Conservation (phyloP, 768 basidiomycete genomes). For the Russula sp. region DNA sequence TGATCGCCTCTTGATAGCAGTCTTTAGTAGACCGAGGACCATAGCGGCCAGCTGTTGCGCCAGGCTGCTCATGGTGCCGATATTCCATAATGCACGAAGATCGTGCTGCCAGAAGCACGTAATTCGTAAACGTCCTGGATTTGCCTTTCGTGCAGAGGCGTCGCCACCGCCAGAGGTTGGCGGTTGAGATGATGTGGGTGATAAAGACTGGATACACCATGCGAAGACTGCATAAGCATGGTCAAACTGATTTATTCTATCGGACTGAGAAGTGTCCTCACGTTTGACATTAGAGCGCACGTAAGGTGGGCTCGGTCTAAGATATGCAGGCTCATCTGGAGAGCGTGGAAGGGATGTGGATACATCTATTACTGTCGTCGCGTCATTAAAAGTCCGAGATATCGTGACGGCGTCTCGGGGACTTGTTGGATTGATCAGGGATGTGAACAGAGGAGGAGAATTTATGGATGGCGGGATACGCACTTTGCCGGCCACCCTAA, state of each 20-base stretch:
- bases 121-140: slow-evolving; percentile 51
- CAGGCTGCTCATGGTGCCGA: slow-evolving; percentile 55
- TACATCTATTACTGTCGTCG: slow-evolving; percentile 79
- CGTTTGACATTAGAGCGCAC: slow-evolving; percentile 81
- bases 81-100: slow-evolving; percentile 78
- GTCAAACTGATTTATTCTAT: slow-evolving; percentile 3
- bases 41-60: slow-evolving; percentile 83
- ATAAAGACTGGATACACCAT: slow-evolving; percentile 81
- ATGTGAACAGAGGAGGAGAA: neutral
- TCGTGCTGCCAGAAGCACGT: slow-evolving; percentile 97
- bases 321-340: slow-evolving; percentile 81
- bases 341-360: slow-evolving; percentile 93
- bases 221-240: slow-evolving; percentile 54
- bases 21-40: slow-evolving; percentile 72
- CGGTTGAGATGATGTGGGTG: slow-evolving; percentile 29
- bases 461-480: slow-evolving; percentile 28
- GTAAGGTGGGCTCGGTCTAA: slow-evolving; percentile 86
- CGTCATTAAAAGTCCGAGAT: slow-evolving; percentile 74
- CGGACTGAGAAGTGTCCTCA: slow-evolving; percentile 32
- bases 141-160: slow-evolving; percentile 18
- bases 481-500: slow-evolving; percentile 97
- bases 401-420: slow-evolving; percentile 94
- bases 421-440: slow-evolving; percentile 33
- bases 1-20: slow-evolving; percentile 66
- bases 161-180: slow-evolving; percentile 25